These are phyloP conservation scores for Prunella vulgaris DNA, from an alignment of 257 asterid species.

Conservation along the genomic window DNA sequence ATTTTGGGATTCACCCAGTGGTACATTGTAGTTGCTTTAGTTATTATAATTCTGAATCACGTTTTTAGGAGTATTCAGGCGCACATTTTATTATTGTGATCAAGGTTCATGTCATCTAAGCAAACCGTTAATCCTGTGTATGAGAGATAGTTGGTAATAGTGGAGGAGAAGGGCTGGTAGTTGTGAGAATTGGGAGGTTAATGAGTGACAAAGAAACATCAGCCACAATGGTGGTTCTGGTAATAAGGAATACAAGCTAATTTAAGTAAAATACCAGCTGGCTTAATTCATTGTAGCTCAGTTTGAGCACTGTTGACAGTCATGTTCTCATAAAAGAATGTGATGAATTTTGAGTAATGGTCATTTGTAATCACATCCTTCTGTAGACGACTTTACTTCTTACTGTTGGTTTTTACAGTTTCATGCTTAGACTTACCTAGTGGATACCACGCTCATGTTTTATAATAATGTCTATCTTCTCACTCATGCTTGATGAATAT, in stretches of 20 bases:
- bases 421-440: neutral
- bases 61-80: neutral
- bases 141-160: neutral
- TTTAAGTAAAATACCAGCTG: neutral
- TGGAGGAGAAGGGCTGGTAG: neutral
- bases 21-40: neutral
- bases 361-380: neutral
- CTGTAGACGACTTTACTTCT: neutral
- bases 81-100: neutral
- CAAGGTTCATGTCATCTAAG: neutral
- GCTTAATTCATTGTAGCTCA: neutral
- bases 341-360: neutral
- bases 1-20: neutral
- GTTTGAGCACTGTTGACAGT: neutral
- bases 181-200: neutral
- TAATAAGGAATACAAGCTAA: neutral
- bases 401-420: neutral
- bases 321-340: neutral
- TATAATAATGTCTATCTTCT: constrained; percentile 4
- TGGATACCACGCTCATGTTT: neutral
- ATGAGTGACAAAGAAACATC: neutral
- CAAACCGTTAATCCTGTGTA: neutral
- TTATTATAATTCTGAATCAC: no score
- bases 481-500: neutral
- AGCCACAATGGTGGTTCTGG: neutral